These are phyloP conservation scores for Mycena epipterygia DNA, from an alignment of 768 basidiomycete genomes.

Conservation along the genomic window DNA sequence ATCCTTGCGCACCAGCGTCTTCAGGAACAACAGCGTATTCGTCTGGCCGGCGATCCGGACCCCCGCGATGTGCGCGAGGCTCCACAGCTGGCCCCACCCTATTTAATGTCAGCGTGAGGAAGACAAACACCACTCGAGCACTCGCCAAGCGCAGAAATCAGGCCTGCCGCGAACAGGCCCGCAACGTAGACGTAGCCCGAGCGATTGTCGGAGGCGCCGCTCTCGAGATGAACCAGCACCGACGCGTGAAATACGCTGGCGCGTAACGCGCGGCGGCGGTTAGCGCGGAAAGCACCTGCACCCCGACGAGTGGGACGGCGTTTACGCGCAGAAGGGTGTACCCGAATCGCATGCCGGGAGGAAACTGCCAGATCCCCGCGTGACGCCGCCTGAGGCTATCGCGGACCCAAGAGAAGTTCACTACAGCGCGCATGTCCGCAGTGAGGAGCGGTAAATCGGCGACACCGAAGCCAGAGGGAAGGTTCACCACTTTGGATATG, in stretches of 20 bases:
- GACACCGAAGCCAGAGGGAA: too few relatives aligned
- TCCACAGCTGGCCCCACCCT: slow-evolving; percentile 62
- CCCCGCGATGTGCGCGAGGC: slow-evolving; percentile 64
- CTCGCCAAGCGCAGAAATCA: slow-evolving; percentile 9
- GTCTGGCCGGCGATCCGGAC: slow-evolving; percentile 71
- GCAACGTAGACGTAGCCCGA: slow-evolving; percentile 20
- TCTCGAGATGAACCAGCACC: slow-evolving; percentile 1
- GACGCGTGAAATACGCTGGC: slow-evolving; percentile 13
- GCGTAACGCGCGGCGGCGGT: slow-evolving; percentile 12
- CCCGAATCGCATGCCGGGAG: too few relatives aligned
- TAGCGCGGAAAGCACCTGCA: not conserved
- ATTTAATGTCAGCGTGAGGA: too few relatives aligned
- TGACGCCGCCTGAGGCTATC: too few relatives aligned
- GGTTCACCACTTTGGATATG: too few relatives aligned
- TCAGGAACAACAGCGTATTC: slow-evolving; percentile 74
- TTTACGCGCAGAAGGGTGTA: too few relatives aligned
- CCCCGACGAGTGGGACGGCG: not conserved
- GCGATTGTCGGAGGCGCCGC: not conserved
- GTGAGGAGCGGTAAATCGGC: too few relatives aligned
- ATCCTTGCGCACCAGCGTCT: slow-evolving; percentile 54
- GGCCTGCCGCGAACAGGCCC: not conserved
- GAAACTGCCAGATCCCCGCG: too few relatives aligned
- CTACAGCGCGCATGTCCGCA: too few relatives aligned
- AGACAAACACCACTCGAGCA: not conserved
- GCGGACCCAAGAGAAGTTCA: too few relatives aligned